These are phyloP conservation scores for Saitozyma sp. DNA, from an alignment of 768 basidiomycete genomes.

Conservation along the genomic window DNA sequence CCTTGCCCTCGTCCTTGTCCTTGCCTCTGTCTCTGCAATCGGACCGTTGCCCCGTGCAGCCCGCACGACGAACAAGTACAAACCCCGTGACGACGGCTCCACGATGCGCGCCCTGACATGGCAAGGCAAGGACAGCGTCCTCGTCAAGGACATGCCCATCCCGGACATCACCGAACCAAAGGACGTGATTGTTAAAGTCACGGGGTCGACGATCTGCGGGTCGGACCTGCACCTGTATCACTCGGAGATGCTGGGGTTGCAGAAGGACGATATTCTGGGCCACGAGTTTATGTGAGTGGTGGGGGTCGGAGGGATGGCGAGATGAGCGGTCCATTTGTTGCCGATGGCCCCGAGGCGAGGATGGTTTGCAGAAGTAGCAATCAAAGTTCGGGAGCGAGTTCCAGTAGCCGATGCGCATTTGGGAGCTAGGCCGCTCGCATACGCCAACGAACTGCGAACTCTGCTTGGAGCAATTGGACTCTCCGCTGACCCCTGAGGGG, in stretches of 20 bases:
- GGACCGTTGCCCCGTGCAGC: constrained; percentile 16
- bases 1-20: background rate
- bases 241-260: constrained; percentile 67
- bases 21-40: background rate
- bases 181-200: constrained; percentile 73
- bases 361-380: too few species aligned
- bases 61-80: constrained; percentile 37
- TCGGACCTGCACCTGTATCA: constrained; percentile 58
- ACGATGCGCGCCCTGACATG: constrained; percentile 71
- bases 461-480: too few species aligned
- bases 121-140: constrained; percentile 60
- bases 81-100: constrained; percentile 57
- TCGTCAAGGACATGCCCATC: constrained; percentile 58
- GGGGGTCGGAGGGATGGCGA: background rate
- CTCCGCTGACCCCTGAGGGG: constrained; percentile 59
- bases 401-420: too few species aligned
- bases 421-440: too few species aligned
- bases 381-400: too few species aligned
- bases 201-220: constrained; percentile 73
- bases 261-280: constrained; percentile 73
- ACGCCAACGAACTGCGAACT: too few species aligned
- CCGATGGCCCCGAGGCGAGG: too few species aligned
- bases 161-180: constrained; percentile 66
- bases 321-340: too few species aligned
- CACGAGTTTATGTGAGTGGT: constrained; percentile 58